Evolutionary conservation across 768 basidiomycete species (phyloP).

Genomic region (Saitozyma sp.): DNA sequence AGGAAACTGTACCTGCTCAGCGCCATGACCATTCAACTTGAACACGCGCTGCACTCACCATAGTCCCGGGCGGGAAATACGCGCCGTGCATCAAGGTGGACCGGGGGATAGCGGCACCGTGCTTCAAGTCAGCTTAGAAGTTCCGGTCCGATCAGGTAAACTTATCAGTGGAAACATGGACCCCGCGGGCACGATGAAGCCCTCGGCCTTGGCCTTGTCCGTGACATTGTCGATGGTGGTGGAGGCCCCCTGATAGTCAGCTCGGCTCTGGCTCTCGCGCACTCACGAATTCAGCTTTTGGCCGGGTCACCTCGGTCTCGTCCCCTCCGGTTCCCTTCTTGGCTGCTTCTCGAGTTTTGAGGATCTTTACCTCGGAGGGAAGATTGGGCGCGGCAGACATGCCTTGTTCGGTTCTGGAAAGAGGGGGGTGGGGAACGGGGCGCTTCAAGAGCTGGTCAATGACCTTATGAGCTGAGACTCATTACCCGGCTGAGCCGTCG

Average conservation of each 20-base stretch:
- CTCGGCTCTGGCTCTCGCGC: background rate
- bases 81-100: conserved; percentile 8
- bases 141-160: background rate
- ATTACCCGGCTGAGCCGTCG: no score
- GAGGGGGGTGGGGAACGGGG: no score
- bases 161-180: conserved; percentile 42
- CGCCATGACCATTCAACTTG: no score
- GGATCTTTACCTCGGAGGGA: conserved; percentile 40
- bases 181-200: conserved; percentile 43
- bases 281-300: conserved; percentile 48
- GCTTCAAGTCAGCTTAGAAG: background rate
- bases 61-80: conserved; percentile 48
- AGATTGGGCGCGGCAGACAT: conserved; percentile 18
- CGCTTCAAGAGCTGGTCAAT: no score
- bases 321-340: conserved; percentile 29
- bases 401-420: background rate
- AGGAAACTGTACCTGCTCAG: background rate
- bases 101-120: conserved; percentile 10
- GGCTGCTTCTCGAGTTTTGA: conserved; percentile 40
- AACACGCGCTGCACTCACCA: conserved; percentile 26
- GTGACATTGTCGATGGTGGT: conserved; percentile 40
- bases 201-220: conserved; percentile 26
- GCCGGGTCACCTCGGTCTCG: conserved; percentile 40
- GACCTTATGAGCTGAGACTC: no score
- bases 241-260: conserved; percentile 9